A percentile compares a stretch with the other conserved stretches of the same genome.
These are phyloP conservation scores for Cornus kousa DNA, from an alignment of 148 eudicot species.

Conservation along the genomic window DNA sequence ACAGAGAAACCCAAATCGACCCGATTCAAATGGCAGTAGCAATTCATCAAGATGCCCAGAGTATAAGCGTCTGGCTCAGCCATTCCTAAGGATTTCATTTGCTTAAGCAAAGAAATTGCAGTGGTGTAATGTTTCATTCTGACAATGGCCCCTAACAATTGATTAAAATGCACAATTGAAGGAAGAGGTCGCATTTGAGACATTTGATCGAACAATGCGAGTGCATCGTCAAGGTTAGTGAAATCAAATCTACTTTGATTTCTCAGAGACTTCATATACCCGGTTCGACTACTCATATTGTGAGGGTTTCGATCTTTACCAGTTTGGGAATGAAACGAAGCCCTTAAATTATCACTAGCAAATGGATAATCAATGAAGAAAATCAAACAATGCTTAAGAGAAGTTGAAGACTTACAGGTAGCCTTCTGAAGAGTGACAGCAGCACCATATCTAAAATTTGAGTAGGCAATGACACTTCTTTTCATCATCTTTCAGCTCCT, in stretches of 20 bases:
- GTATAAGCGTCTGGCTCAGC: background rate
- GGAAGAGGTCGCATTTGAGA: background rate
- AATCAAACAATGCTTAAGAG: background rate
- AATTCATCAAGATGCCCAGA: slow-evolving; percentile 11
- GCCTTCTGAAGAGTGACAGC: too few relatives aligned
- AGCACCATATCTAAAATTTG: too few relatives aligned
- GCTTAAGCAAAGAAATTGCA: background rate
- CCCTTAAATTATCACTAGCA: background rate
- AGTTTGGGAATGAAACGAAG: background rate
- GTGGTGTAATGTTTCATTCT: background rate
- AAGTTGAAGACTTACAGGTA: too few relatives aligned
- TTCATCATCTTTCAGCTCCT: too few relatives aligned
- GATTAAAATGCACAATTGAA: background rate
- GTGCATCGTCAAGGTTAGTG: background rate
- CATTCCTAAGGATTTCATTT: background rate
- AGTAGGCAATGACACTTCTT: too few relatives aligned
- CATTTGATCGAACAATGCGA: background rate
- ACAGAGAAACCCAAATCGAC: slow-evolving; percentile 19
- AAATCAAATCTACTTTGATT: background rate
- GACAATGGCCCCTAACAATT: background rate
- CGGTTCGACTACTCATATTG: background rate
- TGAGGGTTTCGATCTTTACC: background rate
- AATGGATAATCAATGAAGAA: background rate
- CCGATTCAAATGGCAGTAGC: slow-evolving; percentile 11
- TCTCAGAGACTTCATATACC: background rate